Evolutionary conservation across 208 protist genomes (phyloP).

Genomic region (Tritrichomonas foetus): DNA sequence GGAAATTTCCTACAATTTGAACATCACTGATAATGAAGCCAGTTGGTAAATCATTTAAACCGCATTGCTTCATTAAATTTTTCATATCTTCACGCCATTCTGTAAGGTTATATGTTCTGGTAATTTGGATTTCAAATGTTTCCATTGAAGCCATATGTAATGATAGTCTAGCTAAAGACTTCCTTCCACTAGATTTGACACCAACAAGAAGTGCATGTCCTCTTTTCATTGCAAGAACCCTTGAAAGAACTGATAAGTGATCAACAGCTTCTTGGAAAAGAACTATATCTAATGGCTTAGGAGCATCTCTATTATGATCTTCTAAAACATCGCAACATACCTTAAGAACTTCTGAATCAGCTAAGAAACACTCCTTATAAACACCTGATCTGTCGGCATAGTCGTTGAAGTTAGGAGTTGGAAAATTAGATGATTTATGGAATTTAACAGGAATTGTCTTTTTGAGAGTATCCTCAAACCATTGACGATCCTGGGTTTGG

Average conservation of each 20-base stretch:
- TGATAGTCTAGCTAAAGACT: conserved; percentile 80
- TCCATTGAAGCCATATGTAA: conserved; percentile 74
- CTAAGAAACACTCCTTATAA: conserved; percentile 45
- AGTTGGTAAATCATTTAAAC: conserved; percentile 77
- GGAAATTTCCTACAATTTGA: conserved; percentile 81
- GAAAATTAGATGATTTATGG: neutral
- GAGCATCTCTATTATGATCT: conserved; percentile 78
- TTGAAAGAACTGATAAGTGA: conserved; percentile 84
- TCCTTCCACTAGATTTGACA: conserved; percentile 86
- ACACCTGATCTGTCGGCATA: neutral
- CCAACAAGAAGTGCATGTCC: conserved; percentile 87
- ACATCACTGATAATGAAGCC: conserved; percentile 85
- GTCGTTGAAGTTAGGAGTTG: conserved; percentile 40
- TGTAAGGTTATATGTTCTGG: conserved; percentile 71
- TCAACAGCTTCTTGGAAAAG: conserved; percentile 90
- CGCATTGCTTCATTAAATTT: conserved; percentile 61
- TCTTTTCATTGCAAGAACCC: conserved; percentile 84
- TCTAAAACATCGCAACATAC: conserved; percentile 69
- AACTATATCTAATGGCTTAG: conserved; percentile 79
- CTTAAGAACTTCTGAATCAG: neutral
- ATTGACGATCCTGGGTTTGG: conserved; percentile 72
- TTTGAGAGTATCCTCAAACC: conserved; percentile 60
- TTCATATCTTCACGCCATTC: conserved; percentile 55
- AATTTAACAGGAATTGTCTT: neutral
- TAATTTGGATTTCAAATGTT: conserved; percentile 4